phyloP scores from a whole-genome alignment of 108 stramenopile species.

The Fistulifera solaris region DNA sequence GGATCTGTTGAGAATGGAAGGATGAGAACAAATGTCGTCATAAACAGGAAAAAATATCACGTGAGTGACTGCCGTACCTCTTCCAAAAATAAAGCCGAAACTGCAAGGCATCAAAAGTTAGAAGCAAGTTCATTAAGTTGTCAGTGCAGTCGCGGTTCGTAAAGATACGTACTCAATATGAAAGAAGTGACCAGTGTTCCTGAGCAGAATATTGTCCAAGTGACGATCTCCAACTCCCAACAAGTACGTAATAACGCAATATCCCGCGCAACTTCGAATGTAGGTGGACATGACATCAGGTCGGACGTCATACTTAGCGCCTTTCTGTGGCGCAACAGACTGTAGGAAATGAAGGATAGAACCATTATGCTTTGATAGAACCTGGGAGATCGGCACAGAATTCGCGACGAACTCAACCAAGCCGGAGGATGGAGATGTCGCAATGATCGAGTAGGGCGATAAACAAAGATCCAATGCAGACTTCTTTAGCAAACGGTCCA shows the following conservation, averaged over 20 bases:
- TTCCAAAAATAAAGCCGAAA: conserved; percentile 78
- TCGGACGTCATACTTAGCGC: conserved; percentile 59
- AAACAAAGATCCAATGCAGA: conserved; percentile 92
- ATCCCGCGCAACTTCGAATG: conserved; percentile 94
- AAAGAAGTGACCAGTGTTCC: conserved; percentile 66
- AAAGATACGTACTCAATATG: conserved; percentile 67
- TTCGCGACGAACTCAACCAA: conserved; percentile 94
- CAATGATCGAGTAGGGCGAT: conserved; percentile 67
- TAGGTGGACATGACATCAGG: conserved; percentile 86
- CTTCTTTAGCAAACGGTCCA: conserved; percentile 93
- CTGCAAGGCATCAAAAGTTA: too few relatives aligned
- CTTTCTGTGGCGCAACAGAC: conserved; percentile 46
- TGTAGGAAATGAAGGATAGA: conserved; percentile 72
- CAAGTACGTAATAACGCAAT: conserved; percentile 97
- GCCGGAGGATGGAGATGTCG: conserved; percentile 86
- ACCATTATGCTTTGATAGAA: conserved; percentile 79
- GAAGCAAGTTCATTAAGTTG: too few relatives aligned
- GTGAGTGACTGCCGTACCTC: conserved; percentile 18
- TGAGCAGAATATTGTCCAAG: conserved; percentile 77
- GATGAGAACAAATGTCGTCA: not conserved
- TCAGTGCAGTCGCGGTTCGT: too few relatives aligned
- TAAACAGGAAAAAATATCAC: not conserved
- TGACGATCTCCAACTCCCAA: conserved; percentile 86
- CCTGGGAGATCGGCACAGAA: conserved; percentile 82
- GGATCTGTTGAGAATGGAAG: conserved; percentile 42